These are phyloP conservation scores for Rhodotorula kratochvilovae DNA, from an alignment of 768 basidiomycete genomes.

Conservation along the genomic window DNA sequence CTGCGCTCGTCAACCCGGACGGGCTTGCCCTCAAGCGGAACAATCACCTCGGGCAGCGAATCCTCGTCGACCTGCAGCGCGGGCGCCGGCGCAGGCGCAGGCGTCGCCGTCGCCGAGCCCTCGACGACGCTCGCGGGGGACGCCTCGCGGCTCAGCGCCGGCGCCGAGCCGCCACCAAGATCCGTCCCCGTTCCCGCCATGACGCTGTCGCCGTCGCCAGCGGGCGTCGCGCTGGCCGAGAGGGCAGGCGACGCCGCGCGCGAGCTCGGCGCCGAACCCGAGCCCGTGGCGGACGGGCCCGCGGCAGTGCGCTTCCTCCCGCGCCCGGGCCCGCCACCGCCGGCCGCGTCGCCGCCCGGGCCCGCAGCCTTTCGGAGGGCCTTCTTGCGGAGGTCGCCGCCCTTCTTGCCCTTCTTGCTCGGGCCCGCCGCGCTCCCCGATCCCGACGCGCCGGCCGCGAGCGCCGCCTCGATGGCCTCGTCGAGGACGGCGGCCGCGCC, in stretches of 20 bases:
- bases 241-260: conserved; percentile 15
- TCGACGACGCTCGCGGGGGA: neutral
- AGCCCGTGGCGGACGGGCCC: conserved; percentile 39
- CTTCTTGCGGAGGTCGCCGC: conserved; percentile 66
- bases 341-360: neutral
- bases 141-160: neutral
- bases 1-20: conserved; percentile 1
- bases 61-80: neutral
- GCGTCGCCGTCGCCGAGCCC: conserved; percentile 1
- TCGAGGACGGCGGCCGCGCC: conserved; percentile 4
- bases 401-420: conserved; percentile 25
- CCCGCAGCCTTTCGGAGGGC: conserved; percentile 70
- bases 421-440: conserved; percentile 47
- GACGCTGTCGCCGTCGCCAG: conserved; percentile 23
- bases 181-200: conserved; percentile 16
- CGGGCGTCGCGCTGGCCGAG: neutral
- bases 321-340: conserved; percentile 46
- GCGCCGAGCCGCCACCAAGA: neutral
- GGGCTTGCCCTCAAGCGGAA: conserved; percentile 17
- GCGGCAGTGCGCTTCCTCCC: conserved; percentile 29
- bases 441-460: neutral
- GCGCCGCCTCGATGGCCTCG: conserved; percentile 23
- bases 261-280: conserved; percentile 31
- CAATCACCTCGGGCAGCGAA: conserved; percentile 6
- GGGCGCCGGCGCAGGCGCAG: neutral